Evolutionary conservation across 371 early-diverging fungal genomes (phyloP).

Genomic region (Mortierella sp.): DNA sequence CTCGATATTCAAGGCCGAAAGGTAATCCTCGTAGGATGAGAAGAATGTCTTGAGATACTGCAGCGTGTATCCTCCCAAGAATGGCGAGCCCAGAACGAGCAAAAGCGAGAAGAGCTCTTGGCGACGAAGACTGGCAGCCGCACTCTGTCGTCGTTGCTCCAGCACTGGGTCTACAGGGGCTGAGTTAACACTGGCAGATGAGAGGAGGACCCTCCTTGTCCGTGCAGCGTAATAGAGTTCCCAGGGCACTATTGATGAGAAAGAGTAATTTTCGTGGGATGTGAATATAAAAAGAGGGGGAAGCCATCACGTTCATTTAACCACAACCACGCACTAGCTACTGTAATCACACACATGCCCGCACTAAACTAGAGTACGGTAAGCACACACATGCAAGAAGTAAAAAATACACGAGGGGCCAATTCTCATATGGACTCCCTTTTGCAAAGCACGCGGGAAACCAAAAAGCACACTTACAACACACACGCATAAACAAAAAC

Average conservation of each 20-base stretch:
- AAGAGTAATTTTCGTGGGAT: neutral
- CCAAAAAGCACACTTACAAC: no score
- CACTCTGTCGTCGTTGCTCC: slow-evolving; percentile 53
- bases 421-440: no score
- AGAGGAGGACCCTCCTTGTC: slow-evolving; percentile 59
- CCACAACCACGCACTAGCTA: no score
- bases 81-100: slow-evolving; percentile 65
- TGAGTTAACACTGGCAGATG: slow-evolving; percentile 28
- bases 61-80: slow-evolving; percentile 68
- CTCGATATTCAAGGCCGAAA: slow-evolving; percentile 71
- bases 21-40: slow-evolving; percentile 66
- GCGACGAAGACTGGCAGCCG: slow-evolving; percentile 61
- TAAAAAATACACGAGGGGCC: no score
- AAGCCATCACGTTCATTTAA: neutral
- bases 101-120: slow-evolving; percentile 66
- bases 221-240: slow-evolving; percentile 74
- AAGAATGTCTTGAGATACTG: slow-evolving; percentile 66
- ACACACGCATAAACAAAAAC: neutral
- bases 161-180: slow-evolving; percentile 45
- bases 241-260: slow-evolving; percentile 68
- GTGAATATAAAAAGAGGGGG: neutral
- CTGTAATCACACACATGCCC: slow-evolving; percentile 2
- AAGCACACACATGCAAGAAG: slow-evolving; percentile 5
- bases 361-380: neutral
- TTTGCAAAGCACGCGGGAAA: slow-evolving; percentile 8